Base-by-base conservation (phyloP, 2,329 filamentous ascomycete species). In the Atkinsonella texensis region DNA sequence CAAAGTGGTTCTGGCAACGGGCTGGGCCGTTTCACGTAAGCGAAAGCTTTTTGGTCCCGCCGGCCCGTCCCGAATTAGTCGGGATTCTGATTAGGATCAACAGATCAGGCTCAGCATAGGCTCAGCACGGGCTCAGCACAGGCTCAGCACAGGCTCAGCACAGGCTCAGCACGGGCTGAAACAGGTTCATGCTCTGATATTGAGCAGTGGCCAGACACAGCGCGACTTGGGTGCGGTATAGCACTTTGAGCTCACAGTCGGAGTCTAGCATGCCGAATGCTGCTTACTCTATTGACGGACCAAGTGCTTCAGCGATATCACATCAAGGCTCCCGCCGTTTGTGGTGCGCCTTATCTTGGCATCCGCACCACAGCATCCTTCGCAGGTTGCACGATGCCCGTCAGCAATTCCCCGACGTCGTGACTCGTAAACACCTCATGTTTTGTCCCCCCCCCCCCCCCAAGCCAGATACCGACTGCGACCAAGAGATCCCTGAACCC, bases 11-110 rank as follows among this genome's bases (percentile, higher is more conserved):
- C 49, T 41, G 31, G 49, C 43, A 40, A 51, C 20, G 49, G 33
- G 43, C 43, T 43, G 43, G 43, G 49, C 49, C 49, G 43, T 46
- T 46, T 51, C 35, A 45, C 11, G 17, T 40, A 39, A 39, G 38
- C 32, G 32, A 47, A 44, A 17, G 15, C 33, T 6, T 28, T 28
- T 28, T 52, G 50, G 40, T 31, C 44, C 46, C 46, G 46, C 46
- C 50, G 50, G 50, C 31, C 50, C 50, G 50, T 52, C 50, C 50
- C 50, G 50, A 33, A 42, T 46, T 48, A 28, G 38, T 44, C 38
- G 50, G 42, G 48, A 45, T 49, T 49, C 20, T 39, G 41, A 41
- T 50, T 39, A 50, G 48, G 48, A 50, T 45, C 48, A 50, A 45
- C 41, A 33, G 20, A 23, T n/a, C 20, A 23, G 20, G 20, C 20